phyloP scores from a whole-genome alignment of 2,329 filamentous ascomycete genomes.

The Epicoccum sorghinum region DNA sequence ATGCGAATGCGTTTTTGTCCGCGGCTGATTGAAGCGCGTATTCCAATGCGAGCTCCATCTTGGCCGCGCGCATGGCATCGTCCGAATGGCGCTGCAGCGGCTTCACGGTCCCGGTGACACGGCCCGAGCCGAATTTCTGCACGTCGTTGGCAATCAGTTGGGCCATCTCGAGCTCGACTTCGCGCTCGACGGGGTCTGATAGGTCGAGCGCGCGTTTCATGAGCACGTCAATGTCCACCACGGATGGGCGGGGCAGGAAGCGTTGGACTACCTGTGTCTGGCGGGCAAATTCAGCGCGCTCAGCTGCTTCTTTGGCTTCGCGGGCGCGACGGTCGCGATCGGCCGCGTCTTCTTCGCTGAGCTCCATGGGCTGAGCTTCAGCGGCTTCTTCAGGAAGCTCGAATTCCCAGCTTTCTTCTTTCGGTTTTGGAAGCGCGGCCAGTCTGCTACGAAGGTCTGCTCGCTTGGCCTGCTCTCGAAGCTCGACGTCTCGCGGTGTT shows the following conservation, averaged over 20 bases:
- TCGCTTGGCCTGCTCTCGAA: conserved; percentile 72
- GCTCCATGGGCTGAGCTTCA: conserved; percentile 61
- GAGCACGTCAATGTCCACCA: conserved; percentile 73
- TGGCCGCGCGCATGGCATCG: conserved; percentile 72
- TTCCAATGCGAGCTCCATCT: conserved; percentile 77
- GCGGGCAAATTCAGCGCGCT: conserved; percentile 74
- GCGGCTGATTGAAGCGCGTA: conserved; percentile 59
- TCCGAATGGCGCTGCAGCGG: conserved; percentile 72
- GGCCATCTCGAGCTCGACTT: conserved; percentile 79
- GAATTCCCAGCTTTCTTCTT: conserved; percentile 92
- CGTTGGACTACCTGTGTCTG: conserved; percentile 92
- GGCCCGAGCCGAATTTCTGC: conserved; percentile 71
- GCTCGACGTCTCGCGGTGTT: conserved; percentile 77
- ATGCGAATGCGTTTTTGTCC: conserved; percentile 53
- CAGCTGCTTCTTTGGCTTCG: conserved; percentile 65
- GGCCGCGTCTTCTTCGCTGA: conserved; percentile 70
- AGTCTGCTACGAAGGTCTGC: conserved; percentile 74
- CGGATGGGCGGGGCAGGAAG: conserved; percentile 75
- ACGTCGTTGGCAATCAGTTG: conserved; percentile 84
- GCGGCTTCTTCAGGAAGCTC: conserved; percentile 84
- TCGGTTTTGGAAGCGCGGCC: conserved; percentile 86
- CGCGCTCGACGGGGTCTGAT: conserved; percentile 67
- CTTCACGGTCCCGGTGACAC: conserved; percentile 66
- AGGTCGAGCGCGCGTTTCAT: conserved; percentile 67
- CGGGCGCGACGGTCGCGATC: conserved; percentile 76